These are phyloP conservation scores for Aechmea fasciata DNA, from an alignment of 176 grass and related monocot genomes.

Conservation along the genomic window DNA sequence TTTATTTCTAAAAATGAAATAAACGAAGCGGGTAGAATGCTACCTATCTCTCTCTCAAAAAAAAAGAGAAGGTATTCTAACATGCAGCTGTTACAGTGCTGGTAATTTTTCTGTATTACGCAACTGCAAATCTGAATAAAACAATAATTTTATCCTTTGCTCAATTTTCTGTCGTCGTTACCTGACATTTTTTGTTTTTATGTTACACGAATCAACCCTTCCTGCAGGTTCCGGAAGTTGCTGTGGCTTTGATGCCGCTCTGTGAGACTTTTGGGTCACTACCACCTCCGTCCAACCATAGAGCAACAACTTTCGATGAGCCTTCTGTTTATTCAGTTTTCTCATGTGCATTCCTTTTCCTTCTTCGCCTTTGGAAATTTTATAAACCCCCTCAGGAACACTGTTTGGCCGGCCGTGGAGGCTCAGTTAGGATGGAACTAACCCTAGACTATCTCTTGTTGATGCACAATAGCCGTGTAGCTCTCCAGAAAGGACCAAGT, in stretches of 20 bases:
- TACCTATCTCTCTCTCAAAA: no score
- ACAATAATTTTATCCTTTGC: no score
- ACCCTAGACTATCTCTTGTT: slow-evolving; percentile 86
- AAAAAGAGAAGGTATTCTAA: no score
- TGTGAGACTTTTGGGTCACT: slow-evolving; percentile 94
- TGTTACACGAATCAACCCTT: neutral
- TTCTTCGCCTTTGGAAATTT: slow-evolving; percentile 91
- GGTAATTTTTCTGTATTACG: no score
- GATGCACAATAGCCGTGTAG: slow-evolving; percentile 62
- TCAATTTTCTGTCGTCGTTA: no score
- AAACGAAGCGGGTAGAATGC: no score
- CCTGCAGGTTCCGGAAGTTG: slow-evolving; percentile 79
- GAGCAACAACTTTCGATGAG: slow-evolving; percentile 51
- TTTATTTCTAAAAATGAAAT: no score
- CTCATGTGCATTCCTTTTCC: slow-evolving; percentile 95
- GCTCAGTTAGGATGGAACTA: slow-evolving; percentile 59
- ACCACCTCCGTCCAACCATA: slow-evolving; percentile 58
- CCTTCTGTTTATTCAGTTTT: slow-evolving; percentile 79
- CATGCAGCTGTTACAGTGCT: no score
- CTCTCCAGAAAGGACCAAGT: slow-evolving; percentile 34
- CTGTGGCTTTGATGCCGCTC: slow-evolving; percentile 80
- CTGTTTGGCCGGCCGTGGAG: slow-evolving; percentile 68
- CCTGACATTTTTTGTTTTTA: neutral
- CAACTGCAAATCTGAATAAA: no score
- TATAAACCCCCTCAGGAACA: slow-evolving; percentile 78